Evolutionary conservation across 306 rosid genomes (phyloP).

Genomic region (Medicago lupulina): DNA sequence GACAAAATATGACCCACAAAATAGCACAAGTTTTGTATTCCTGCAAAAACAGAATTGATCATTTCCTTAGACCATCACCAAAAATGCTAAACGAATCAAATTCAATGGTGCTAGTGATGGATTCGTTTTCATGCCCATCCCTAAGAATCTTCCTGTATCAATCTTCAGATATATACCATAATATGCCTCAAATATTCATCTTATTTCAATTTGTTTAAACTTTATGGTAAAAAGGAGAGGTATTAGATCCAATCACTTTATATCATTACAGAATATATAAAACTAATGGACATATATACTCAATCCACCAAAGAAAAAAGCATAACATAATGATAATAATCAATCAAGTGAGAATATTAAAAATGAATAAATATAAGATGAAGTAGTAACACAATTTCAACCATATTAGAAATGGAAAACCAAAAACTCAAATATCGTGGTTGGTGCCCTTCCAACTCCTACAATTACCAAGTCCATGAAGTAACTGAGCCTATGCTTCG

Average conservation of each 20-base stretch:
- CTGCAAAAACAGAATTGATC: background rate
- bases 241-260: slow-evolving; percentile 49
- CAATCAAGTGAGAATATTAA: background rate
- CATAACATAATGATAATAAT: background rate
- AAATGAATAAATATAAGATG: slow-evolving; percentile 17
- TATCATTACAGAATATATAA: slow-evolving; percentile 40
- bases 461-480: slow-evolving; percentile 38
- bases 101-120: background rate
- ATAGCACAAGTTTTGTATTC: background rate
- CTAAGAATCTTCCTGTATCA: background rate
- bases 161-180: background rate
- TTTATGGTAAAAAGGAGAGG: slow-evolving; percentile 12
- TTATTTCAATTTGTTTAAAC: background rate
- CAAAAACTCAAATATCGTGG: background rate
- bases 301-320: slow-evolving; percentile 1
- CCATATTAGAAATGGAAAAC: slow-evolving; percentile 33
- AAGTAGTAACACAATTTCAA: slow-evolving; percentile 6
- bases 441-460: slow-evolving; percentile 41
- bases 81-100: slow-evolving; percentile 31
- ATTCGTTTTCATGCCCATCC: background rate
- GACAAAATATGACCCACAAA: background rate
- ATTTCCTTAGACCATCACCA: background rate
- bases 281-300: background rate
- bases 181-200: background rate
- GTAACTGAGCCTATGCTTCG: slow-evolving; percentile 35